Base-by-base conservation (phyloP, 129 eudicot species). In the Mikania micrantha region DNA sequence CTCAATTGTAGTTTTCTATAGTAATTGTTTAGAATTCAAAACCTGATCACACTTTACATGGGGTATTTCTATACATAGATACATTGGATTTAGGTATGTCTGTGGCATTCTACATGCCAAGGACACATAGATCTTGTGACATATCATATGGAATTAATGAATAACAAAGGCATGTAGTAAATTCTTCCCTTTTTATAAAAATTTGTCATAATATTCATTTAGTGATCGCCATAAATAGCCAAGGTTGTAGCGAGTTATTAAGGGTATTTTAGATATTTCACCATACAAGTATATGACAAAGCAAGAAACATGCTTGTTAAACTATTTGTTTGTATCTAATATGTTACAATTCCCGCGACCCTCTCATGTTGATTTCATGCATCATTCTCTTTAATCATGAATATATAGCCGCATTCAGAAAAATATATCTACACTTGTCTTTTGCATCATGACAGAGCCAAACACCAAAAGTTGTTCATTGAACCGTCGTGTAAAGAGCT, bases 301-400 rank as follows among this genome's bases (percentile, higher is more conserved):
- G 20, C 53, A 5, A 8, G 36, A 41, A 58, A 4, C 70, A 62
- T 60, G 53, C 16, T 61, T 61, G 35, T 48, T 61, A 17, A 72
- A 27, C 62, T 61, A 48, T 35, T 72, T 61, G 70, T 49, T 52
- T 53, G 40, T 69, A 60, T 62, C 69, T 44, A 72, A 62, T 38
- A 66, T 63, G 4, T 34, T 62, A 64, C 70, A 35, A 9, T 73
- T 39, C 70, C 48, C 60, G 53, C 57, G 35, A 7, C 59, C 63
- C 84, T 66, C 79, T 90, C 95, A 90, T 72, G 85, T 62, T 67
- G 78, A 69, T 82, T 79, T 39, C 78, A 74, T 84, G 96, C 66
- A 38, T 47, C 29, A 21, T 7, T 35, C 58, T 19, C 58, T 61
- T 38, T 36, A 15, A 21, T 40, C 70, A 74, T 78, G 73, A 25